These are phyloP conservation scores for Fusarium oxysporum DNA, from an alignment of 2,329 filamentous ascomycete genomes.

Conservation along the genomic window DNA sequence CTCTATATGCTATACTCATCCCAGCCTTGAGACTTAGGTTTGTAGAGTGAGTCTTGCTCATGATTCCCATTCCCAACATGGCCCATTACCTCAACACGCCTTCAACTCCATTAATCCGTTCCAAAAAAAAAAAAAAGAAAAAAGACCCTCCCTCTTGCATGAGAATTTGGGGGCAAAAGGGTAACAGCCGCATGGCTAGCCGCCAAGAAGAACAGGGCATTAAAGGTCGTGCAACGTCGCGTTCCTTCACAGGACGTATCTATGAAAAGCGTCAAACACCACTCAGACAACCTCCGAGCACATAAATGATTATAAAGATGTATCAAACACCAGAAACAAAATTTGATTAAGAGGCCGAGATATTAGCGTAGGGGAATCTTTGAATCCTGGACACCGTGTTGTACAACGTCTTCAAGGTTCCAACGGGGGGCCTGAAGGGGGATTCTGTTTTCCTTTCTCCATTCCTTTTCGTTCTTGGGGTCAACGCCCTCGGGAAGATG, in stretches of 20 bases:
- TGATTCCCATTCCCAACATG: conserved; percentile 40
- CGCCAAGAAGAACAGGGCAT: conserved; percentile 28
- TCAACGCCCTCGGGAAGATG: conserved; percentile 78
- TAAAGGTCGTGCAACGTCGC: conserved; percentile 40
- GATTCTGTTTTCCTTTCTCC: conserved; percentile 70
- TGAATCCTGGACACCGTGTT: conserved; percentile 78
- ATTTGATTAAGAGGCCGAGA: conserved; percentile 27
- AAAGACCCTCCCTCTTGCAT: conserved; percentile 2
- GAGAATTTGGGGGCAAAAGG: conserved; percentile 20
- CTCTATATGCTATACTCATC: conserved; percentile 38
- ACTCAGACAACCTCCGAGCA: conserved; percentile 31
- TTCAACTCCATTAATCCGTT: conserved; percentile 39
- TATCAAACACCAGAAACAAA: conserved; percentile 43
- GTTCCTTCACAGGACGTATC: conserved; percentile 38
- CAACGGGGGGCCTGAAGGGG: conserved; percentile 83
- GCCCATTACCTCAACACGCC: conserved; percentile 29
- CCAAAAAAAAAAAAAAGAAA: conserved; percentile 9
- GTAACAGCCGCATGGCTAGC: conserved; percentile 17
- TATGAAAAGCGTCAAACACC: conserved; percentile 43
- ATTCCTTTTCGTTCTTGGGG: conserved; percentile 77
- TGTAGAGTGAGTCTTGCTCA: conserved; percentile 34
- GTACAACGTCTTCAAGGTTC: conserved; percentile 85
- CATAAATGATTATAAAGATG: conserved; percentile 28
- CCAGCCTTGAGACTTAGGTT: conserved; percentile 12
- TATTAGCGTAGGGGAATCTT: conserved; percentile 76